phyloP scores from a whole-genome alignment of 164 flowering plant genomes.

The Aristolochia fimbriata region DNA sequence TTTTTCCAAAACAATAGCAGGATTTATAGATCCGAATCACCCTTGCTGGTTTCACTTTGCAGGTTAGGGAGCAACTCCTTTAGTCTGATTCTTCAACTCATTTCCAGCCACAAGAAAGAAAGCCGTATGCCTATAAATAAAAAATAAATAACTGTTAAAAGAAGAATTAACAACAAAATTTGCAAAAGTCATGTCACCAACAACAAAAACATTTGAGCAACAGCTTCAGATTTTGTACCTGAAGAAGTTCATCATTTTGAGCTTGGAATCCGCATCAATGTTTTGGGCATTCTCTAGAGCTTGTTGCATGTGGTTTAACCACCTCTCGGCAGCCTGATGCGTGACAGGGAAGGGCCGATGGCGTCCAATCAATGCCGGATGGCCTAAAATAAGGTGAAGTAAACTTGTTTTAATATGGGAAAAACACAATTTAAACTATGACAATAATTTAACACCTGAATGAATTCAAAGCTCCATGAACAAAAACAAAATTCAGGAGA shows the following conservation, averaged over 20 bases:
- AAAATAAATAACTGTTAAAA: neutral
- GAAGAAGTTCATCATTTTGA: constrained; percentile 83
- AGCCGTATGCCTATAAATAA: constrained; percentile 82
- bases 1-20: neutral
- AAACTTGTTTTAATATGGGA: no score
- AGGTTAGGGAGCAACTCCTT: constrained; percentile 41
- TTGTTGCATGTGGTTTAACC: constrained; percentile 84
- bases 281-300: constrained; percentile 49
- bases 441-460: neutral
- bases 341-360: constrained; percentile 91
- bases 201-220: neutral
- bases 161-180: neutral
- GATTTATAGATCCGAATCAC: neutral
- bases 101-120: constrained; percentile 94
- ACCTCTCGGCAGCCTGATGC: constrained; percentile 83
- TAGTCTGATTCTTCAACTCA: constrained; percentile 58
- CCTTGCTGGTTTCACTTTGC: constrained; percentile 26
- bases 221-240: constrained; percentile 24
- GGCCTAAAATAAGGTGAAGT: constrained; percentile 37
- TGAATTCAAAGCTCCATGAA: neutral
- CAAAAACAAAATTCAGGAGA: no score
- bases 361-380: constrained; percentile 89
- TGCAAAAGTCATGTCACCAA: neutral
- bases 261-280: constrained; percentile 70
- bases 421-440: no score